phyloP scores from a whole-genome alignment of 2,329 filamentous ascomycete species.

The Elsinoe australis region DNA sequence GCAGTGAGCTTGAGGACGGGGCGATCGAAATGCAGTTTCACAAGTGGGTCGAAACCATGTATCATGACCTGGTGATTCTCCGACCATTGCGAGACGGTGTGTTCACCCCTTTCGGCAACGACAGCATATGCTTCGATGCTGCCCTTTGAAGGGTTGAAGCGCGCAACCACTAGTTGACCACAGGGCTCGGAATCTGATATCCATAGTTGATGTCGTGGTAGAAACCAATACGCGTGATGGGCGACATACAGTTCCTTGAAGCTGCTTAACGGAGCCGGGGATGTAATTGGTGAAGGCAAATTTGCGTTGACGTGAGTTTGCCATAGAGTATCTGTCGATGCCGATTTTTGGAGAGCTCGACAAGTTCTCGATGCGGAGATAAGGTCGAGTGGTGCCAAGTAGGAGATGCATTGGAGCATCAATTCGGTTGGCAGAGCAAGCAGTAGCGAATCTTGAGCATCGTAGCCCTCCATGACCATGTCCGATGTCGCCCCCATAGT shows the following conservation, averaged over 20 bases:
- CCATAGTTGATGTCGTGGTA: constrained; percentile 75
- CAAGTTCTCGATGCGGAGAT: constrained; percentile 54
- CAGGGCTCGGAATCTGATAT: constrained; percentile 67
- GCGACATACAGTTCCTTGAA: constrained; percentile 66
- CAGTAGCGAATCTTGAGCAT: not conserved
- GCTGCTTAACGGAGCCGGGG: constrained; percentile 51
- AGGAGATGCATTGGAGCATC: constrained; percentile 61
- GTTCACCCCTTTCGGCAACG: constrained; percentile 53
- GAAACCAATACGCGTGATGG: constrained; percentile 78
- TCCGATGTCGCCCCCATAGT: constrained; percentile 11
- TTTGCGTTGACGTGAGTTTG: constrained; percentile 59
- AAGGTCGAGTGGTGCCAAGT: constrained; percentile 59
- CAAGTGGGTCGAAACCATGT: constrained; percentile 61
- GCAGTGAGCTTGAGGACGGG: constrained; percentile 49
- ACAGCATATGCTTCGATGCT: constrained; percentile 76
- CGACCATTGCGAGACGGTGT: constrained; percentile 56
- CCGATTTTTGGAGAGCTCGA: constrained; percentile 50
- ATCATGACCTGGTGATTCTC: constrained; percentile 60
- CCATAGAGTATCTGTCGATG: constrained; percentile 64
- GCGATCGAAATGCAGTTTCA: constrained; percentile 66
- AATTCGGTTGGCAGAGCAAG: constrained; percentile 64
- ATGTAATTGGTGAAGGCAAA: constrained; percentile 50
- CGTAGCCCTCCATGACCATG: not conserved
- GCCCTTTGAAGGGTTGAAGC: constrained; percentile 64
- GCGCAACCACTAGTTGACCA: constrained; percentile 67